A percentile compares a stretch with the other conserved stretches of the same genome.
Evolutionary conservation across 805 yeast species (phyloP).

Genomic region (Pichia ethanolica): DNA sequence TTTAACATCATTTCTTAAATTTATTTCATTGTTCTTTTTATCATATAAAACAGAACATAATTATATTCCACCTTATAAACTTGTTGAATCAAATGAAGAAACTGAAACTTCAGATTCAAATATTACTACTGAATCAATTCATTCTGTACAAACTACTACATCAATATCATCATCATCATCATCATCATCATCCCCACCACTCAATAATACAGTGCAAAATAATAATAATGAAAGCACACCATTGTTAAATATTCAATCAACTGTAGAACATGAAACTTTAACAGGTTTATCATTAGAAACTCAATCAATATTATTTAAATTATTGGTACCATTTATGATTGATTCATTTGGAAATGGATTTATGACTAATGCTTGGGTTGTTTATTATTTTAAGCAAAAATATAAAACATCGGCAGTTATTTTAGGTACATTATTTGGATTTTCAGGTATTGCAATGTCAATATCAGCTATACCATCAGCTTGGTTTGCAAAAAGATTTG

Average conservation of each 20-base stretch:
- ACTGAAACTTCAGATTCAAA: neutral
- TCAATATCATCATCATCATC: too few relatives aligned
- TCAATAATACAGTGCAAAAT: neutral
- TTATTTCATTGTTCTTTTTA: slow-evolving; percentile 42
- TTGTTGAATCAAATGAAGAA: neutral
- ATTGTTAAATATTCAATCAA: slow-evolving; percentile 13
- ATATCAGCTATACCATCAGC: slow-evolving; percentile 75
- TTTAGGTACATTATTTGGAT: slow-evolving; percentile 62
- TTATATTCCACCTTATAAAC: slow-evolving; percentile 20
- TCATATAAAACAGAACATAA: slow-evolving; percentile 45
- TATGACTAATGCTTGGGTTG: slow-evolving; percentile 84
- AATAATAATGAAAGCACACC: slow-evolving; percentile 6
- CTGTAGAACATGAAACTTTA: slow-evolving; percentile 18
- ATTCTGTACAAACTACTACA: neutral
- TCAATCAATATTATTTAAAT: slow-evolving; percentile 35
- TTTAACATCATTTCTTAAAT: slow-evolving; percentile 44
- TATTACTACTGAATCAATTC: neutral
- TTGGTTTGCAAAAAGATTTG: slow-evolving; percentile 52
- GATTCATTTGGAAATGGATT: slow-evolving; percentile 88
- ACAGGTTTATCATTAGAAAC: slow-evolving; percentile 38
- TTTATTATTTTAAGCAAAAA: slow-evolving; percentile 61
- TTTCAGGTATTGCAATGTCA: slow-evolving; percentile 55
- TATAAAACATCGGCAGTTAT: slow-evolving; percentile 48
- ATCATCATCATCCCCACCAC: too few relatives aligned
- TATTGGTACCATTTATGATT: slow-evolving; percentile 61